phyloP scores from a whole-genome alignment of 1,284 basidiomycete genomes.

The Apiotrichum sp. region DNA sequence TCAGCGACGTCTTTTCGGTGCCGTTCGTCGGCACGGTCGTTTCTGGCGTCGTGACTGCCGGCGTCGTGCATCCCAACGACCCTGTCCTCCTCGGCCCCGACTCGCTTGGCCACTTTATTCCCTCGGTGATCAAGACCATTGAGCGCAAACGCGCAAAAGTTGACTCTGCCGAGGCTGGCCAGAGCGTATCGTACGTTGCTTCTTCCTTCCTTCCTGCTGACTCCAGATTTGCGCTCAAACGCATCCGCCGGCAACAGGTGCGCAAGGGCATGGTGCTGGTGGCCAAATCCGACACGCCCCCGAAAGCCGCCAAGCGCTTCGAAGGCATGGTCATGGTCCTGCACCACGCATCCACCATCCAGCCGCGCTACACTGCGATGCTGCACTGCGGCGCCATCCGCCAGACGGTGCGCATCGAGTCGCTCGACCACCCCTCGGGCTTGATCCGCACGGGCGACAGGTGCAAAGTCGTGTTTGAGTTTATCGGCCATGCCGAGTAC shows the following conservation, averaged over 20 bases:
- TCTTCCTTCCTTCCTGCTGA: no score
- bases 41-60: constrained; percentile 79
- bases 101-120: constrained; percentile 79
- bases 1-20: constrained; percentile 61
- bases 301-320: constrained; percentile 50
- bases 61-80: constrained; percentile 72
- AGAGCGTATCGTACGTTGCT: constrained; percentile 66
- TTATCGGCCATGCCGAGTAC: constrained; percentile 77
- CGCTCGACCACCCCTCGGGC: constrained; percentile 78
- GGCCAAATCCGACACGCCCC: constrained; percentile 68
- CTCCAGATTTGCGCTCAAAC: constrained; percentile 71
- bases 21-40: constrained; percentile 95
- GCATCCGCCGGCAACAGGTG: constrained; percentile 71
- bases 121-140: constrained; percentile 80
- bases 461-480: constrained; percentile 78
- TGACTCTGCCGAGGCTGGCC: constrained; percentile 80
- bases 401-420: constrained; percentile 85
- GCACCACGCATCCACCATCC: constrained; percentile 86
- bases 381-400: constrained; percentile 39
- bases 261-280: constrained; percentile 94
- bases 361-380: constrained; percentile 74
- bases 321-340: constrained; percentile 41
- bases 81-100: constrained; percentile 84
- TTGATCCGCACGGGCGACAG: constrained; percentile 84
- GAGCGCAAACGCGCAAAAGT: constrained; percentile 89